Base-by-base conservation (phyloP, 2,329 filamentous ascomycete genomes). In the Curvularia hawaiiensis region DNA sequence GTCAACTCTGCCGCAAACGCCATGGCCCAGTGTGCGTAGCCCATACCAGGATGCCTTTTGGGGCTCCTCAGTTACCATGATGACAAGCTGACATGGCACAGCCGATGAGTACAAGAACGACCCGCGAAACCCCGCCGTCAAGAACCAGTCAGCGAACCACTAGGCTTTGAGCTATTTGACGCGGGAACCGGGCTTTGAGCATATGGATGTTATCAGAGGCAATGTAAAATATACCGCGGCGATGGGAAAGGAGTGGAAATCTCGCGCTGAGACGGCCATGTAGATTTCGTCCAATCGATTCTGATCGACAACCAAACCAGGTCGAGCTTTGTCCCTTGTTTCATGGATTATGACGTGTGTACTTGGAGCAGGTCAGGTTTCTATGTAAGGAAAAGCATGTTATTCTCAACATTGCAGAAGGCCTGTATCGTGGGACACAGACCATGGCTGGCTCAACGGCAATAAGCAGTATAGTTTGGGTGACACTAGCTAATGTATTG, bases 71-170 rank as follows among this genome's bases (percentile, higher is more conserved):
- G 22, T 41, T 50, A 26, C 31, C 28, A 50, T 54, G 39, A 52
- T 52, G 39, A 44, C 24, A 50, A 50, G 40, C 69, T 76, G 50
- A 75, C 63, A 31, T 2, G 39, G 38, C 39, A 41, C 52, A 98
- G 94, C 88, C 83, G 91, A 90, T 72, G 92, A 98, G 83, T 97
- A 86, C 87, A 96, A 93, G 88, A 96, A 97, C 84, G 94, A 98
- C 82, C 92, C 93, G 68, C 88, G 93, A 80, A 97, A 97, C 86
- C 88, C 88, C 67, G 67, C 69, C 49, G 54, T 69, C 55, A 76
- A 76, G 72, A 74, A 73, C 68, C 57, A 62, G 41, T 55, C 64
- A 41, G 52, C 69, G 44, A 69, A 60, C 58, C 74, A 76, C 64
- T 76, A 75, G 62, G 61, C 51, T 47, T 45, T 44, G 62, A 49